phyloP scores from a whole-genome alignment of 352 stramenopile genomes.

The Globisporangium apiculatum region DNA sequence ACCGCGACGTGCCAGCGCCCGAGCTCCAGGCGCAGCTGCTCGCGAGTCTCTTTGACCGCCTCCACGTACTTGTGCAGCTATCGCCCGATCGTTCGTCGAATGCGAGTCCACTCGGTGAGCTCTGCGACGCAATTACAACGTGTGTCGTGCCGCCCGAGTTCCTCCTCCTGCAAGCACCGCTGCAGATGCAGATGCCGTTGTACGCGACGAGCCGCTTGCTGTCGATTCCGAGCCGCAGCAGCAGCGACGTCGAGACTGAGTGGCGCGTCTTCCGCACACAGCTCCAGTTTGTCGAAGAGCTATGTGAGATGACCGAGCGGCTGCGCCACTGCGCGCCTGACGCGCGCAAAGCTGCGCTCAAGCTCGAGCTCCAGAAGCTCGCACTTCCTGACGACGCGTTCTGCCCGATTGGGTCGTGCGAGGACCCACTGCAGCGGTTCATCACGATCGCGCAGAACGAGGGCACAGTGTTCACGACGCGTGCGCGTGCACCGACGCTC shows the following conservation, averaged over 20 bases:
- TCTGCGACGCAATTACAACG: constrained; percentile 49
- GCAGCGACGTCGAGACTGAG: constrained; percentile 14
- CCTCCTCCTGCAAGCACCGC: constrained; percentile 6
- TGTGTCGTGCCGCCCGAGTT: constrained; percentile 42
- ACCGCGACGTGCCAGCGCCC: constrained; percentile 60
- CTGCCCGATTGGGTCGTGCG: constrained; percentile 60
- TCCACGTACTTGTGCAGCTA: constrained; percentile 40
- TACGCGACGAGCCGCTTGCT: neutral
- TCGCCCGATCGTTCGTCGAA: constrained; percentile 15
- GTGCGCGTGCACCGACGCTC: constrained; percentile 71
- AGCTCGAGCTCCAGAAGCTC: constrained; percentile 51
- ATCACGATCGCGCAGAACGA: constrained; percentile 56
- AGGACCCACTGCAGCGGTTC: constrained; percentile 54
- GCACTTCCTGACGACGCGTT: constrained; percentile 51
- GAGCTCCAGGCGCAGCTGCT: constrained; percentile 54
- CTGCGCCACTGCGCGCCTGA: constrained; percentile 47
- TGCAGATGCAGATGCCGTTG: too few relatives aligned
- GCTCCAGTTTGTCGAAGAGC: constrained; percentile 59
- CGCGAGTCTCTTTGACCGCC: constrained; percentile 51
- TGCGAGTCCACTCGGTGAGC: constrained; percentile 32
- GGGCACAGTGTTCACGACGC: constrained; percentile 84
- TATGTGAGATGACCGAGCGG: constrained; percentile 72
- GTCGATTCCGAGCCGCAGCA: constrained; percentile 6
- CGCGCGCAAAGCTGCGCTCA: constrained; percentile 54
- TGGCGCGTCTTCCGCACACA: constrained; percentile 56